These are phyloP conservation scores for Trichomonas vaginalis DNA, from an alignment of 208 protist genomes.

Conservation along the genomic window DNA sequence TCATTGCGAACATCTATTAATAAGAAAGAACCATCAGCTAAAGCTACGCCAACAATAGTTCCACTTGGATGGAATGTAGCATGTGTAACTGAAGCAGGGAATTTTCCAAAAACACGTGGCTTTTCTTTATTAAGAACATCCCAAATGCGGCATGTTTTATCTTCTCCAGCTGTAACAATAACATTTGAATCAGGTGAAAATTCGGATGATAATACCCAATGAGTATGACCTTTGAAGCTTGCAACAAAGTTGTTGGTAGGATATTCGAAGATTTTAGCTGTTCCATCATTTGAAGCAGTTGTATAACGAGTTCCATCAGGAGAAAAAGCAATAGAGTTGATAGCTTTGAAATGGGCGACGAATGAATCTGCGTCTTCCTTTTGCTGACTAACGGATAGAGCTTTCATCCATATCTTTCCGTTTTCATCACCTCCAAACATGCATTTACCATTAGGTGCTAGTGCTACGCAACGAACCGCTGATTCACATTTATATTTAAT, in stretches of 20 bases:
- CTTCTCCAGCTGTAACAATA: background rate
- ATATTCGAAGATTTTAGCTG: background rate
- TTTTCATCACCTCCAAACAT: background rate
- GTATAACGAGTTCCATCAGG: background rate
- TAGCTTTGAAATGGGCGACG: background rate
- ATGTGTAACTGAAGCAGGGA: background rate
- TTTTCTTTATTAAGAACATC: background rate
- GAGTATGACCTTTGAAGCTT: background rate
- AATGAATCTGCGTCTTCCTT: background rate
- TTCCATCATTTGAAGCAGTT: background rate
- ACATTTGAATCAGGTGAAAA: constrained; percentile 11
- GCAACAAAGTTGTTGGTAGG: background rate
- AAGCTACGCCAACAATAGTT: background rate
- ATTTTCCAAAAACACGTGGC: background rate
- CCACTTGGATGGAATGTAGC: background rate
- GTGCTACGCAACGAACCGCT: background rate
- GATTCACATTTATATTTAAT: background rate
- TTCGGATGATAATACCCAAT: background rate
- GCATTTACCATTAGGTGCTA: background rate
- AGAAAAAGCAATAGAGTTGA: background rate
- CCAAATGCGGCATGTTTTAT: background rate
- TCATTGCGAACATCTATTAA: background rate
- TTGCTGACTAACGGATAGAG: background rate
- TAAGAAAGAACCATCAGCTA: background rate
- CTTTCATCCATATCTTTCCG: background rate